These are phyloP conservation scores for Arabidopsis suecica DNA, from an alignment of 345 rosid species.

Conservation along the genomic window DNA sequence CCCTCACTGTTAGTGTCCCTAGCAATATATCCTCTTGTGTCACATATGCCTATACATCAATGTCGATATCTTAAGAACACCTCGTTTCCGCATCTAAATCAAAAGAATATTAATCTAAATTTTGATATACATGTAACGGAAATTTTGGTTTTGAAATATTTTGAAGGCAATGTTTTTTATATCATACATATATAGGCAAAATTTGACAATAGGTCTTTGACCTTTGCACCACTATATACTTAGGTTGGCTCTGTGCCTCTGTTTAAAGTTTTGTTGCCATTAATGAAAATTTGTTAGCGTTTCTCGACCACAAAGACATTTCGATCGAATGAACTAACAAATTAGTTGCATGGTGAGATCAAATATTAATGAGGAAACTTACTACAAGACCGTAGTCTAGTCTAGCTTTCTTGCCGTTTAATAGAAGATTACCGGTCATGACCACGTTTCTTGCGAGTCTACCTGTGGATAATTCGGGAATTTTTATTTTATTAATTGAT, in stretches of 20 bases:
- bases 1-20: slow-evolving; percentile 81
- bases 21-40: slow-evolving; percentile 75
- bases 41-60: slow-evolving; percentile 65
- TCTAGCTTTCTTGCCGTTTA: slow-evolving; percentile 86
- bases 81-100: no score
- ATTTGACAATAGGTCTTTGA: not conserved
- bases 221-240: not conserved
- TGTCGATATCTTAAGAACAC: no score
- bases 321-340: not conserved
- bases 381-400: slow-evolving; percentile 64
- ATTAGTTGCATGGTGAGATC: not conserved
- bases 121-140: no score
- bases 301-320: slow-evolving; percentile 10
- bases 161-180: no score
- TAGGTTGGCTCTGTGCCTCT: not conserved
- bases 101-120: no score
- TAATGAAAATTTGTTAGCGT: not conserved
- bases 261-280: not conserved
- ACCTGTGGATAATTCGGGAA: slow-evolving; percentile 51
- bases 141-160: no score
- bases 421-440: slow-evolving; percentile 90
- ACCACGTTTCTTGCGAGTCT: slow-evolving; percentile 90
- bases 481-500: not conserved
- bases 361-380: slow-evolving; percentile 49
- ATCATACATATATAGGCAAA: no score